Conservation (phyloP, 495 filamentous ascomycete species). For the Tirmania nivea region DNA sequence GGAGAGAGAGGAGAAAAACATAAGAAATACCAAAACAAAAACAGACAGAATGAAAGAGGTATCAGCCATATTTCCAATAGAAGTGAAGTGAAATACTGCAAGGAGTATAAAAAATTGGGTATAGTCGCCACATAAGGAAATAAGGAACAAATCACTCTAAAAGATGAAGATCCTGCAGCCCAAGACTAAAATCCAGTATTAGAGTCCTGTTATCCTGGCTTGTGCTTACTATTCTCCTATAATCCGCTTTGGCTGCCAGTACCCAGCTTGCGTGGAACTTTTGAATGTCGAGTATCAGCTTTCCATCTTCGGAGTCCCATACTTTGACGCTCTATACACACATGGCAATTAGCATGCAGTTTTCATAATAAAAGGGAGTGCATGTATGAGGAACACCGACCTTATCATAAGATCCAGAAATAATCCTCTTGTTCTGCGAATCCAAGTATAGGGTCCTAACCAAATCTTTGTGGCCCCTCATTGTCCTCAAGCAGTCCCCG, state of each 20-base stretch:
- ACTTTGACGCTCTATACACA: conserved; percentile 50
- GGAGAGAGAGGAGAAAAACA: too few species aligned
- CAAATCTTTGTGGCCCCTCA: conserved; percentile 56
- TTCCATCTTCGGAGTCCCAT: conserved; percentile 57
- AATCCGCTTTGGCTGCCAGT: conserved; percentile 82
- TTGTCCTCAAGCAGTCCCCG: conserved; percentile 54
- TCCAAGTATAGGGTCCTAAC: conserved; percentile 82
- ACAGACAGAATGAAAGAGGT: too few species aligned
- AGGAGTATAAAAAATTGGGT: too few species aligned
- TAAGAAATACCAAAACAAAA: too few species aligned
- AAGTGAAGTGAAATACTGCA: too few species aligned
- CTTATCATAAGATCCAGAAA: conserved; percentile 84
- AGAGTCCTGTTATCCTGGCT: conserved; percentile 79
- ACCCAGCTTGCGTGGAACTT: conserved; percentile 94
- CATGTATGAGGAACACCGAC: conserved; percentile 12
- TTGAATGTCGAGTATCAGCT: conserved; percentile 50
- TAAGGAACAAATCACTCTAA: conserved; percentile 19
- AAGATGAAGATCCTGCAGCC: conserved; percentile 30
- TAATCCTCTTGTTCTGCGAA: conserved; percentile 52
- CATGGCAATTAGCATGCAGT: conserved; percentile 1
- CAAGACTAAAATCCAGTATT: conserved; percentile 71
- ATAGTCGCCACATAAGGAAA: too few species aligned
- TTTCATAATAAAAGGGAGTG: neutral
- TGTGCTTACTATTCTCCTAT: conserved; percentile 75
- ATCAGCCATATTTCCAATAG: too few species aligned